Percentiles rank a stretch among this genome's conserved stretches.
Evolutionary conservation across 78 protist species (phyloP).

Genomic region (Guillardia theta): DNA sequence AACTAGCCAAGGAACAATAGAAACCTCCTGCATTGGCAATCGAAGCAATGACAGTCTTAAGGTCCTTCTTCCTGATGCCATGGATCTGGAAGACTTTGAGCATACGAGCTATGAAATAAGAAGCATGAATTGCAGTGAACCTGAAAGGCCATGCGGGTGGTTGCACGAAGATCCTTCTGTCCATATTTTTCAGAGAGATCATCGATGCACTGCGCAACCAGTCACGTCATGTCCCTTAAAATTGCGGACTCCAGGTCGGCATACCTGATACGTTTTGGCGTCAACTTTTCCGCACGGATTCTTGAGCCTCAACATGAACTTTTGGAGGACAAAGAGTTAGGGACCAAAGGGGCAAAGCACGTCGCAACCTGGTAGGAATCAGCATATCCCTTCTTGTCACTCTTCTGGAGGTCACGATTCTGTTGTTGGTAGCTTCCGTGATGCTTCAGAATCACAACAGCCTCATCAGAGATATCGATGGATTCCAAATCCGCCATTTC

Average conservation of each 20-base stretch:
- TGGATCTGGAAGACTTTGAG: conserved; percentile 16
- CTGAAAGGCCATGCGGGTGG: conserved; percentile 58
- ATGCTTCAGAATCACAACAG: conserved; percentile 28
- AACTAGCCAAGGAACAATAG: too few species aligned
- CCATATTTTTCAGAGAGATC: conserved; percentile 32
- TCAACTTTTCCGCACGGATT: conserved; percentile 33
- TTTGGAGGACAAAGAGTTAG: background rate
- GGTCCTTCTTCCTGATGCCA: conserved; percentile 46
- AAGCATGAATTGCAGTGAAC: background rate
- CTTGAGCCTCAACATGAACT: conserved; percentile 34
- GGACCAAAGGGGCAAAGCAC: background rate
- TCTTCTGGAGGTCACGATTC: conserved; percentile 25
- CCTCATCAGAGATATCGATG: background rate
- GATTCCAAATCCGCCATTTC: background rate
- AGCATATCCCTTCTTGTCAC: background rate
- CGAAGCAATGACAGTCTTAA: conserved; percentile 37
- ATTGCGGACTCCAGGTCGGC: background rate
- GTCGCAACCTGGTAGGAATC: conserved; percentile 13
- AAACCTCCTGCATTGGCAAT: conserved; percentile 28
- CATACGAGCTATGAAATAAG: background rate
- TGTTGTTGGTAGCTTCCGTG: conserved; percentile 54
- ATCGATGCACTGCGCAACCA: background rate
- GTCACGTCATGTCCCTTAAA: background rate
- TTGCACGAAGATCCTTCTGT: conserved; percentile 46
- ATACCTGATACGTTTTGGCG: background rate